phyloP scores from a whole-genome alignment of 371 early-diverging fungal species.

The Batrachochytrium dendrobatidis region DNA sequence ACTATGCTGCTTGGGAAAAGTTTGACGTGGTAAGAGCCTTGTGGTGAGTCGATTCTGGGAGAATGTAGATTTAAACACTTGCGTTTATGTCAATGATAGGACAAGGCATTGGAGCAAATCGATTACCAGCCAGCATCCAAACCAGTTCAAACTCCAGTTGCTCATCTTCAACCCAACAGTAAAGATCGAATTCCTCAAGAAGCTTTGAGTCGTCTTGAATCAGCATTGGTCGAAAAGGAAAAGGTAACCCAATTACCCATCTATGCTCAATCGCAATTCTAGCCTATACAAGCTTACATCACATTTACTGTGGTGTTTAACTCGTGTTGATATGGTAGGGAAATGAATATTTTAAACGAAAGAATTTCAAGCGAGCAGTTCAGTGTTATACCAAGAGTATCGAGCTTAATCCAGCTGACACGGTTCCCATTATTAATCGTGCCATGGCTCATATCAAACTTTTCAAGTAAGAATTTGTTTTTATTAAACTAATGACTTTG shows the following conservation, averaged over 20 bases:
- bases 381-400: slow-evolving; percentile 62
- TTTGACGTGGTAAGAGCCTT: slow-evolving; percentile 39
- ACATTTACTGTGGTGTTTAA: background rate
- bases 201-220: slow-evolving; percentile 18
- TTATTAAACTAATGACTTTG: slow-evolving; percentile 1
- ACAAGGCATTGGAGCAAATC: slow-evolving; percentile 18
- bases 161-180: background rate
- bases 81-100: slow-evolving; percentile 13
- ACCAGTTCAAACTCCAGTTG: background rate
- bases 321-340: slow-evolving; percentile 47
- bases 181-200: slow-evolving; percentile 12
- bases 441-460: slow-evolving; percentile 80
- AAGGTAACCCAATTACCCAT: slow-evolving; percentile 35
- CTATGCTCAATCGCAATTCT: background rate
- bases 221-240: slow-evolving; percentile 53
- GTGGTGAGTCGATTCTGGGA: background rate
- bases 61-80: background rate
- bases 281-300: no score
- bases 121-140: slow-evolving; percentile 9
- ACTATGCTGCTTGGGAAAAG: slow-evolving; percentile 47
- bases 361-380: slow-evolving; percentile 60
- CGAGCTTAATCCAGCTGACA: slow-evolving; percentile 52
- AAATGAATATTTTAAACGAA: slow-evolving; percentile 67
- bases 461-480: slow-evolving; percentile 39
- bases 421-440: slow-evolving; percentile 65